A percentile compares a stretch with the other conserved stretches of the same genome.
These are phyloP conservation scores for Leishmania tarentolae DNA, from an alignment of 208 protist genomes.

Conservation along the genomic window DNA sequence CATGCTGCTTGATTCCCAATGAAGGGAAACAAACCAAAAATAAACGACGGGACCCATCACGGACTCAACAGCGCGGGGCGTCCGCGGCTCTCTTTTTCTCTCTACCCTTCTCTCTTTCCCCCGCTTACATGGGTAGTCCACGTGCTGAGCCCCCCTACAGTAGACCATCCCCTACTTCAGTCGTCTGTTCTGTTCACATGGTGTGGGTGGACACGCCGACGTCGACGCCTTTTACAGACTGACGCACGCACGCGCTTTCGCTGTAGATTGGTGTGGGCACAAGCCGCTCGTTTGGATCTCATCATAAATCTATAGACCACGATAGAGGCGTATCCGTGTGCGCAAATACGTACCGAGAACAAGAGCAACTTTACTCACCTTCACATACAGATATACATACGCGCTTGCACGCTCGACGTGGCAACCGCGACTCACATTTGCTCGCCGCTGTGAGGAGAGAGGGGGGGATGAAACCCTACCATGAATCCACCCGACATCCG, in stretches of 20 bases:
- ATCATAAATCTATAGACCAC: background rate
- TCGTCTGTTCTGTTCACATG: background rate
- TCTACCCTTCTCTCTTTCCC: background rate
- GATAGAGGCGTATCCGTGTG: background rate
- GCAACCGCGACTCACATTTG: background rate
- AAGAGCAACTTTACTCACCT: background rate
- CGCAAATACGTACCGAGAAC: background rate
- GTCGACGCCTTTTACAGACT: background rate
- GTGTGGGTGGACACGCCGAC: background rate
- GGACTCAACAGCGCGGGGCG: background rate
- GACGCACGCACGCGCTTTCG: background rate
- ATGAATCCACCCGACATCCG: constrained; percentile 61
- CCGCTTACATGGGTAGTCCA: background rate
- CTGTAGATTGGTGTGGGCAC: background rate
- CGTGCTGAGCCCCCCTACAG: background rate
- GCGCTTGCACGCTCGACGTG: background rate
- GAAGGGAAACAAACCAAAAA: too few relatives aligned
- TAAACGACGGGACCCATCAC: background rate
- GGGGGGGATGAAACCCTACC: background rate
- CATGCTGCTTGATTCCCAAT: background rate
- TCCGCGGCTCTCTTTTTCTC: background rate
- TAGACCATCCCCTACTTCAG: background rate
- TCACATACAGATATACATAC: background rate
- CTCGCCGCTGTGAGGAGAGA: background rate
- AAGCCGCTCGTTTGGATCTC: background rate